Percentiles rank a stretch among this genome's conserved stretches.
Evolutionary conservation across 805 yeast genomes (phyloP).

Genomic region (Zygotorulaspora chibaensis): DNA sequence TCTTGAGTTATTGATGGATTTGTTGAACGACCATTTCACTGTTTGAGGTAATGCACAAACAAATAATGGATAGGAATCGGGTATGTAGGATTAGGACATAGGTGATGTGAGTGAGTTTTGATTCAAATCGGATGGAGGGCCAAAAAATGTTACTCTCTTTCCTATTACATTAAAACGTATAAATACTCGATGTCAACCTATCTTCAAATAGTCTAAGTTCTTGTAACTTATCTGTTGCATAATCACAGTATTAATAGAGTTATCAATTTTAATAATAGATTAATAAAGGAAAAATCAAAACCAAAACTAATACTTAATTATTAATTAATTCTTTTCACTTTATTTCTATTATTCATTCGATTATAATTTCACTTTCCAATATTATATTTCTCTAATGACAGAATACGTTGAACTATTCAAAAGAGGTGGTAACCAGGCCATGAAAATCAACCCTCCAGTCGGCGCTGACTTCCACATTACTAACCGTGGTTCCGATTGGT

Average conservation of each 20-base stretch:
- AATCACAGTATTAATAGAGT: background rate
- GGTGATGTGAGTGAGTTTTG: background rate
- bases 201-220: background rate
- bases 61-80: background rate
- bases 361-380: background rate
- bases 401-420: conserved; percentile 20
- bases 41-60: background rate
- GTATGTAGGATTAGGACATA: background rate
- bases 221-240: background rate
- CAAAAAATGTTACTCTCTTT: background rate
- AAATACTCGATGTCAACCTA: background rate
- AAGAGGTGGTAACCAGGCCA: conserved; percentile 40
- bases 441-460: conserved; percentile 42
- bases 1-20: background rate
- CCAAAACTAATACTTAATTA: background rate
- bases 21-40: background rate
- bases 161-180: background rate
- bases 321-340: background rate
- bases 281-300: background rate
- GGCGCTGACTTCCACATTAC: conserved; percentile 52
- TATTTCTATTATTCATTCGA: background rate
- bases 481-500: conserved; percentile 66
- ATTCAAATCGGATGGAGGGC: background rate
- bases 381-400: conserved; percentile 12
- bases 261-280: background rate